Evolutionary conservation across 768 basidiomycete species (phyloP), one percentile per base, ranked within the genome.

Genomic region (Lepiota subincarnata): DNA sequence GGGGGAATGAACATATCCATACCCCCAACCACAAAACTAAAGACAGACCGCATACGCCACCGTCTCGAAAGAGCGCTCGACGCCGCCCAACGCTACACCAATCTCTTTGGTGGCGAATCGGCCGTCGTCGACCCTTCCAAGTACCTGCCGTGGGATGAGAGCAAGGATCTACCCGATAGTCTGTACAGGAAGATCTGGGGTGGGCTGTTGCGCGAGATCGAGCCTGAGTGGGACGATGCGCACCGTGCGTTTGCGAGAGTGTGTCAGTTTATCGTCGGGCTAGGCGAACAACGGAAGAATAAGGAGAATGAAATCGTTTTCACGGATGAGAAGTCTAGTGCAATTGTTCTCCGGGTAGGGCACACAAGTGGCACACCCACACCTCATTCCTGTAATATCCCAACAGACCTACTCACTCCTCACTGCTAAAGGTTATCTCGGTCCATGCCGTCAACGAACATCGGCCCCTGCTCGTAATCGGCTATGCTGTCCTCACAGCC

Each of bases 1-100:
- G 58, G 55, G 0, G 68, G 62, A 4, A 64, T 69, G 60, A 65
- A 64, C 1, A 51, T 68, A 11, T 53, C 56, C 20, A 49, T 71
- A 0, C 66, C 66, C 7, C 51, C 50, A 26, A 58, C 60, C 24
- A 66, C 64, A 2, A 69, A 67, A 57, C 52, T 70, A n/a, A 56
- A 66, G 4, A 50, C 51, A 4, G 63, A 65, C 10, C 62, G 59
- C 35, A 60, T 70, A 14, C 57, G 57, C 45, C 65, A 60, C 39
- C 57, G 60, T 12, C 58, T 65, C 13, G 22, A 16, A 12, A 43
- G 54, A n/a, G 60, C 64, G 2, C 34, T 69, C 12, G 65, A 70
- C 41, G 63, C 63, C 0, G 58, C 69, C 0, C 67, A 70, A 34
- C 58, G 60, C 18, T 57, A 60, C n/a, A 43, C 46, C 1, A 55